Conservation (phyloP, 192 early-diverging fungal species). For the Podochytrium sp. region DNA sequence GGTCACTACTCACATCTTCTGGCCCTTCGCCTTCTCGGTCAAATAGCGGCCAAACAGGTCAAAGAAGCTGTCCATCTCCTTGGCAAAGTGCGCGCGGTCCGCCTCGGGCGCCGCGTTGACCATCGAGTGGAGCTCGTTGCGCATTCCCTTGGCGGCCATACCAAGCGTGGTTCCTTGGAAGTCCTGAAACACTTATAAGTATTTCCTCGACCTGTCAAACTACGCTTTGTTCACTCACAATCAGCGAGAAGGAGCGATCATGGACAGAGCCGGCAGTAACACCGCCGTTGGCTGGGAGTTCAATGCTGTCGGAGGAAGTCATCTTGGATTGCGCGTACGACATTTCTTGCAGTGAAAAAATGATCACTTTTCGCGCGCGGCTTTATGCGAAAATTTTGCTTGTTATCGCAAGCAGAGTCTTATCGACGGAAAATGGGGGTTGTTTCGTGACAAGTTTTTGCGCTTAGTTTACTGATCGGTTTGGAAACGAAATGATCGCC, state of each 20-base stretch:
- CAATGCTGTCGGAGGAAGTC: not conserved
- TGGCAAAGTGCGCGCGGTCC: slow-evolving; percentile 51
- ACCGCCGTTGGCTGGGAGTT: not conserved
- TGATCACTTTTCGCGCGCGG: no score
- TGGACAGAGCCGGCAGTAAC: not conserved
- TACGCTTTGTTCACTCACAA: not conserved
- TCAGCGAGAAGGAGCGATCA: slow-evolving; percentile 24
- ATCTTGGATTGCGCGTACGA: not conserved
- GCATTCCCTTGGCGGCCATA: slow-evolving; percentile 73
- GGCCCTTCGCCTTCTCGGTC: slow-evolving; percentile 74
- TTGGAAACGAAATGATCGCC: no score
- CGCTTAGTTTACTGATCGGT: no score
- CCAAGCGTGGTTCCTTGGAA: slow-evolving; percentile 55
- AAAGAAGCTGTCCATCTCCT: slow-evolving; percentile 57
- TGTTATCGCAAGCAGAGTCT: not conserved
- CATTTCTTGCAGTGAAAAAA: not conserved
- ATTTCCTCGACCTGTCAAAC: not conserved
- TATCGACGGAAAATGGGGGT: not conserved
- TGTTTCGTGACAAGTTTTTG: no score
- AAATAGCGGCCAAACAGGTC: slow-evolving; percentile 75
- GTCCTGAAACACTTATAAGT: slow-evolving; percentile 32
- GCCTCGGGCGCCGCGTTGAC: slow-evolving; percentile 59
- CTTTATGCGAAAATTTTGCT: not conserved
- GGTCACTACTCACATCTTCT: slow-evolving; percentile 65
- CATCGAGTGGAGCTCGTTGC: slow-evolving; percentile 72